These are phyloP conservation scores for Cercospora sp. DNA, from an alignment of 2,329 filamentous ascomycete species.

Conservation along the genomic window DNA sequence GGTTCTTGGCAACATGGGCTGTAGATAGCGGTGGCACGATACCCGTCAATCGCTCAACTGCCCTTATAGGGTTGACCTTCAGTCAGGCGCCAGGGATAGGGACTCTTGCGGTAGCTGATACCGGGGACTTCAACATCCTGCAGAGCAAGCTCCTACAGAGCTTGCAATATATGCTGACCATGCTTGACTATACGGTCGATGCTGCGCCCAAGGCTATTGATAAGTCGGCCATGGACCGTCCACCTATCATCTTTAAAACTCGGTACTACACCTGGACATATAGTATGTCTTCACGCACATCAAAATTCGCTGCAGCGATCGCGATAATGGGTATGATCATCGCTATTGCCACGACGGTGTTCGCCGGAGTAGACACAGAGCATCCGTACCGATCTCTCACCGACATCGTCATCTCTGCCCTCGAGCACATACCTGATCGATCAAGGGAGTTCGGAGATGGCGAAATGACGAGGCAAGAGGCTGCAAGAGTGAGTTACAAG, in stretches of 20 bases:
- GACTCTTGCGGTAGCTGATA: background rate
- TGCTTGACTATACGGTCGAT: background rate
- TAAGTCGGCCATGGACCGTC: background rate
- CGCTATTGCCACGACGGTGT: background rate
- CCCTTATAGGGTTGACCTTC: background rate
- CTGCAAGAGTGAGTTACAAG: background rate
- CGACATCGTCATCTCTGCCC: background rate
- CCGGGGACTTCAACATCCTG: background rate
- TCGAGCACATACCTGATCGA: background rate
- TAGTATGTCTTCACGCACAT: constrained; percentile 15
- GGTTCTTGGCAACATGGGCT: constrained; percentile 31
- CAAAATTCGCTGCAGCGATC: constrained; percentile 8
- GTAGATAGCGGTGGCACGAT: constrained; percentile 21
- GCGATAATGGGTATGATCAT: background rate
- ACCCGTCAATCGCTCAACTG: constrained; percentile 12
- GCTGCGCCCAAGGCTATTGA: background rate
- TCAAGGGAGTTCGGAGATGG: background rate
- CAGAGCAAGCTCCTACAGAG: background rate
- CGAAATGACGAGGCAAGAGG: background rate
- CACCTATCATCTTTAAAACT: background rate
- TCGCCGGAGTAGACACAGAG: background rate
- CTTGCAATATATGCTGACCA: background rate
- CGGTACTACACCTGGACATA: constrained; percentile 16
- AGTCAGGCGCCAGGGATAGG: background rate
- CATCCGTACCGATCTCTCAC: background rate